Percentiles rank a stretch among this genome's conserved stretches.
Evolutionary conservation across 1,284 basidiomycete species (phyloP).

Genomic region (Cutaneotrichosporon spelunceum): DNA sequence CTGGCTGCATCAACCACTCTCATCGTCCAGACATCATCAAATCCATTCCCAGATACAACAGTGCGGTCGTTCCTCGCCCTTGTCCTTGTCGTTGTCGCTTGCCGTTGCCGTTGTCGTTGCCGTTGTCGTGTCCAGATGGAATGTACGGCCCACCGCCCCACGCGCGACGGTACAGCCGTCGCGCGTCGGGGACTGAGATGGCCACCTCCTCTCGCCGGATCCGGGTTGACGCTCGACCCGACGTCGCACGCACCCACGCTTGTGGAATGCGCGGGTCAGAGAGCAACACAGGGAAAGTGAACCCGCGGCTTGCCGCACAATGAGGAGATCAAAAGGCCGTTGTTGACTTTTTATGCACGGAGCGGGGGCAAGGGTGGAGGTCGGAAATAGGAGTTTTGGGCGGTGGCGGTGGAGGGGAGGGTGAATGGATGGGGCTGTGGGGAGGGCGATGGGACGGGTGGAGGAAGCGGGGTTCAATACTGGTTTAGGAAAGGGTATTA

Average conservation of each 20-base stretch:
- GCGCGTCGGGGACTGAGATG: slow-evolving; percentile 37
- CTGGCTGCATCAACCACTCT: too few species aligned
- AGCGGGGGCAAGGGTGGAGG: background rate
- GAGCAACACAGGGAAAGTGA: slow-evolving; percentile 42
- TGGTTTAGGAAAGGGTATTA: background rate
- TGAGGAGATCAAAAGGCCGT: slow-evolving; percentile 5
- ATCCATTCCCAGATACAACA: too few species aligned
- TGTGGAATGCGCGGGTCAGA: slow-evolving; percentile 15
- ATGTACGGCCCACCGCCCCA: slow-evolving; percentile 45
- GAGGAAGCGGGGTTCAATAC: background rate
- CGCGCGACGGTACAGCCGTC: slow-evolving; percentile 12
- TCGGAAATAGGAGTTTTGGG: background rate
- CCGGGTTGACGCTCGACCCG: slow-evolving; percentile 45
- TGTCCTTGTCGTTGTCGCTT: background rate
- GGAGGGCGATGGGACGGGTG: background rate
- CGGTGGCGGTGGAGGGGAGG: background rate
- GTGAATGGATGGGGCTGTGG: background rate
- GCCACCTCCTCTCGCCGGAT: slow-evolving; percentile 33
- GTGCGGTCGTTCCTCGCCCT: too few species aligned
- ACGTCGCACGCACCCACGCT: slow-evolving; percentile 12
- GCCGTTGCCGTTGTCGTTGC: background rate
- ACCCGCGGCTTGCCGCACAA: slow-evolving; percentile 27
- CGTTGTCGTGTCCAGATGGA: background rate
- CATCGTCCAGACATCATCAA: too few species aligned
- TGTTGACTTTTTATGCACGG: background rate